Percentiles rank a stretch among this genome's conserved stretches.
Evolutionary conservation across 2,329 filamentous ascomycete species (phyloP).

Genomic region (Sclerotinia nivalis): DNA sequence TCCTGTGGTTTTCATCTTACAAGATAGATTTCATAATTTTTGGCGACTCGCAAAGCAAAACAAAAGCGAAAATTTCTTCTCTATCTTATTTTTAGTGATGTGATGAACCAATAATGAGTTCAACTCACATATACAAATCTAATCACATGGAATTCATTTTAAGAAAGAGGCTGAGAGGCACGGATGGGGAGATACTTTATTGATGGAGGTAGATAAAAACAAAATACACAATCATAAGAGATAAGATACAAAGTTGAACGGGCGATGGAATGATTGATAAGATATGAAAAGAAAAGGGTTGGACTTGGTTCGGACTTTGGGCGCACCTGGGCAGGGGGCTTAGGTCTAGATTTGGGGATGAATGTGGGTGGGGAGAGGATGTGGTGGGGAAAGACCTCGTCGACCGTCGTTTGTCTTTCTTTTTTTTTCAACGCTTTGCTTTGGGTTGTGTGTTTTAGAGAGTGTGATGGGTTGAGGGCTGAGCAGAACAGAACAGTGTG

Average conservation of each 20-base stretch:
- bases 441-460: conserved; percentile 26
- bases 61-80: conserved; percentile 14
- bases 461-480: neutral
- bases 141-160: conserved; percentile 31
- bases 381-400: neutral
- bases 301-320: neutral
- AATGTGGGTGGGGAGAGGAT: conserved; percentile 35
- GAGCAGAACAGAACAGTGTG: neutral
- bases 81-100: conserved; percentile 23
- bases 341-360: conserved; percentile 30
- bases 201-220: conserved; percentile 37
- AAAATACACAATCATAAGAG: conserved; percentile 28
- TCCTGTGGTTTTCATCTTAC: conserved; percentile 24
- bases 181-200: conserved; percentile 35
- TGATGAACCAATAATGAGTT: conserved; percentile 21
- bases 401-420: neutral
- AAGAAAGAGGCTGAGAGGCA: conserved; percentile 20
- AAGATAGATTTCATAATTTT: conserved; percentile 21
- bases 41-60: conserved; percentile 14
- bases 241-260: conserved; percentile 13
- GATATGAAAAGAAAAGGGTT: neutral
- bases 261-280: conserved; percentile 1
- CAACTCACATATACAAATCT: conserved; percentile 27
- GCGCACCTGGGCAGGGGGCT: neutral
- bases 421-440: neutral